phyloP scores from a whole-genome alignment of 345 rosid genomes.

The Brassica cretica region DNA sequence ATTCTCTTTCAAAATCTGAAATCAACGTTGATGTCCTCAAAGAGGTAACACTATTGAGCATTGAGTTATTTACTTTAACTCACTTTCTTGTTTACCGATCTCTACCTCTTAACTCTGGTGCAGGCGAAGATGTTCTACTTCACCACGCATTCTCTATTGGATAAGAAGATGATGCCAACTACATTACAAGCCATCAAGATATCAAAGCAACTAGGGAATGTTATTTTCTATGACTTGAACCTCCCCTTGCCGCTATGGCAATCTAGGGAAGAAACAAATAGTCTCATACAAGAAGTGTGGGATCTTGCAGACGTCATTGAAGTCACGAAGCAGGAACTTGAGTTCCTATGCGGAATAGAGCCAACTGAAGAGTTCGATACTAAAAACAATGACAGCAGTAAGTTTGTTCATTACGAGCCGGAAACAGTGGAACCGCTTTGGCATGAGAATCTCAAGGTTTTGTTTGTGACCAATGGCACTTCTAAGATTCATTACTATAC shows the following conservation, averaged over 20 bases:
- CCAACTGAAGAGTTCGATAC: conserved; percentile 75
- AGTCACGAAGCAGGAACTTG: conserved; percentile 90
- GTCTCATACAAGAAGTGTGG: conserved; percentile 70
- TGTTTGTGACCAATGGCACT: conserved; percentile 92
- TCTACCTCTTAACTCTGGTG: conserved; percentile 31
- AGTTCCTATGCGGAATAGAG: conserved; percentile 72
- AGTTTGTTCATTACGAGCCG: conserved; percentile 69
- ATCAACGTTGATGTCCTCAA: conserved; percentile 80
- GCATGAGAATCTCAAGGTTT: conserved; percentile 74
- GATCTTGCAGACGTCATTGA: conserved; percentile 69
- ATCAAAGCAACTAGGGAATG: conserved; percentile 66
- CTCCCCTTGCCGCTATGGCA: conserved; percentile 85
- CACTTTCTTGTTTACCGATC: conserved; percentile 7
- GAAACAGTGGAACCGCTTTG: conserved; percentile 73
- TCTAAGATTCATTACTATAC: conserved; percentile 90
- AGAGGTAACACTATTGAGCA: conserved; percentile 50
- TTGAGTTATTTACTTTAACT: too few species aligned
- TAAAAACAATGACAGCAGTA: conserved; percentile 52
- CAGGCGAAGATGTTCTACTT: conserved; percentile 93
- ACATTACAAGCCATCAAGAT: conserved; percentile 70
- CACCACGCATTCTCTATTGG: conserved; percentile 80
- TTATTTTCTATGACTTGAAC: conserved; percentile 79
- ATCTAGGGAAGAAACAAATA: conserved; percentile 70
- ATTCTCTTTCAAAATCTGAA: conserved; percentile 74
- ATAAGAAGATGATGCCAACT: conserved; percentile 66